These are phyloP conservation scores for Penicillium psychrosexuale DNA, from an alignment of 2,329 filamentous ascomycete genomes.

Conservation along the genomic window DNA sequence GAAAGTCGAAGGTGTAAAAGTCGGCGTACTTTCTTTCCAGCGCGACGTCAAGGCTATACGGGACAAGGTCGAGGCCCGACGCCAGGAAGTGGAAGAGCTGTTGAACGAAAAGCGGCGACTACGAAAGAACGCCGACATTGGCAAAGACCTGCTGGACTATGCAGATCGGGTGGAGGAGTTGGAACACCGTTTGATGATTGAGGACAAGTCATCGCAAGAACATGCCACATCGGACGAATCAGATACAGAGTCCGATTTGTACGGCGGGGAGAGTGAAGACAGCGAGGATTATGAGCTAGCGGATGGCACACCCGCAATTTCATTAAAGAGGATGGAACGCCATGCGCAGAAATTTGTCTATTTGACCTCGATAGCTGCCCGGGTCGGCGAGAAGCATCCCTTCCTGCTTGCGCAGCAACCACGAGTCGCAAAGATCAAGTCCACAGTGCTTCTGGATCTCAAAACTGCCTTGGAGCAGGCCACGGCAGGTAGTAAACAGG, in stretches of 20 bases:
- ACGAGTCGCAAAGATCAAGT: conserved; percentile 56
- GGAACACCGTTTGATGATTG: conserved; percentile 67
- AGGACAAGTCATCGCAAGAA: conserved; percentile 30
- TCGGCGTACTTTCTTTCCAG: conserved; percentile 80
- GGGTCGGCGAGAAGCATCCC: conserved; percentile 58
- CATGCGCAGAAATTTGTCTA: conserved; percentile 59
- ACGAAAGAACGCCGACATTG: conserved; percentile 60
- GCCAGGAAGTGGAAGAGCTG: conserved; percentile 60
- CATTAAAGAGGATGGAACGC: conserved; percentile 50
- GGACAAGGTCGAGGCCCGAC: conserved; percentile 61
- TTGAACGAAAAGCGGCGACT: conserved; percentile 66
- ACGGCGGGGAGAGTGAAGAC: conserved; percentile 34
- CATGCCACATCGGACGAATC: conserved; percentile 18
- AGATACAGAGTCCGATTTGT: conserved; percentile 36
- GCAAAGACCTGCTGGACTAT: conserved; percentile 49
- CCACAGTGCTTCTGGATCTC: conserved; percentile 63
- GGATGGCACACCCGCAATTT: conserved; percentile 38
- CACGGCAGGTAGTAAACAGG: conserved; percentile 36
- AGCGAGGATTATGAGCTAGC: conserved; percentile 43
- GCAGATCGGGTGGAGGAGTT: conserved; percentile 55
- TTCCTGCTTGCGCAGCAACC: conserved; percentile 59
- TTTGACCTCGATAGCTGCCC: conserved; percentile 51
- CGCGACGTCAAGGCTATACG: conserved; percentile 76
- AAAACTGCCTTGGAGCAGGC: conserved; percentile 61
- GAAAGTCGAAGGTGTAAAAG: conserved; percentile 81